phyloP scores from a whole-genome alignment of 129 eudicot genomes.

The Chrysanthemum lavandulifolium region DNA sequence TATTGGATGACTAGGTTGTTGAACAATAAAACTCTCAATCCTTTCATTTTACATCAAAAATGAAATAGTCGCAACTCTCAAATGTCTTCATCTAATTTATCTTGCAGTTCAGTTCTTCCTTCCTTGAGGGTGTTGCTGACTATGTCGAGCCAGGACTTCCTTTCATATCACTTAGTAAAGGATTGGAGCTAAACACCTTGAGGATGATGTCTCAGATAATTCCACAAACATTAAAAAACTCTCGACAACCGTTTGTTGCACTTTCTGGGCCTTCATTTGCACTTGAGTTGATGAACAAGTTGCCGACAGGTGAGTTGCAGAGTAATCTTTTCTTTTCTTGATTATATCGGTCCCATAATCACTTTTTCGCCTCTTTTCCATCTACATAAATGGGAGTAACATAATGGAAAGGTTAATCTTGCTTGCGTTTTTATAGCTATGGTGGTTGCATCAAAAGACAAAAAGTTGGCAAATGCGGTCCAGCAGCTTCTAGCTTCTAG shows the following conservation, averaged over 20 bases:
- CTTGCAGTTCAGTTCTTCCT: slow-evolving; percentile 83
- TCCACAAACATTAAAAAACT: slow-evolving; percentile 77
- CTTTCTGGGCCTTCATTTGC: slow-evolving; percentile 98
- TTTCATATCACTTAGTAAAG: slow-evolving; percentile 93
- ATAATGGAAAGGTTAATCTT: slow-evolving; percentile 11
- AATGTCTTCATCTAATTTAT: slow-evolving; percentile 9
- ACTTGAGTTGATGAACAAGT: slow-evolving; percentile 75
- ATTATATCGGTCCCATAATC: slow-evolving; percentile 6
- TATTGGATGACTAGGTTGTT: slow-evolving; percentile 4
- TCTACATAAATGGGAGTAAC: not conserved
- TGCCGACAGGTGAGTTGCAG: slow-evolving; percentile 74
- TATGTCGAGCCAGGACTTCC: slow-evolving; percentile 89
- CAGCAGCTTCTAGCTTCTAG: slow-evolving; percentile 95
- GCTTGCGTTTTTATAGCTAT: slow-evolving; percentile 53
- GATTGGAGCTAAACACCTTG: slow-evolving; percentile 83
- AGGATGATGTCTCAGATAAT: slow-evolving; percentile 96
- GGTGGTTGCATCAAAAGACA: slow-evolving; percentile 98
- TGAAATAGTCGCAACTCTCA: slow-evolving; percentile 20
- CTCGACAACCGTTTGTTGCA: slow-evolving; percentile 88
- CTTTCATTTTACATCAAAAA: slow-evolving; percentile 8
- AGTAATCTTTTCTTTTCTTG: not conserved
- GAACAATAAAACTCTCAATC: not conserved
- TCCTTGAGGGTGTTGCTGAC: slow-evolving; percentile 78
- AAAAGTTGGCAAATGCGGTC: slow-evolving; percentile 74
- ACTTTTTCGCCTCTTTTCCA: not conserved